Base-by-base conservation (phyloP, 805 yeast genomes). In the Hagleromyces aurorensis region DNA sequence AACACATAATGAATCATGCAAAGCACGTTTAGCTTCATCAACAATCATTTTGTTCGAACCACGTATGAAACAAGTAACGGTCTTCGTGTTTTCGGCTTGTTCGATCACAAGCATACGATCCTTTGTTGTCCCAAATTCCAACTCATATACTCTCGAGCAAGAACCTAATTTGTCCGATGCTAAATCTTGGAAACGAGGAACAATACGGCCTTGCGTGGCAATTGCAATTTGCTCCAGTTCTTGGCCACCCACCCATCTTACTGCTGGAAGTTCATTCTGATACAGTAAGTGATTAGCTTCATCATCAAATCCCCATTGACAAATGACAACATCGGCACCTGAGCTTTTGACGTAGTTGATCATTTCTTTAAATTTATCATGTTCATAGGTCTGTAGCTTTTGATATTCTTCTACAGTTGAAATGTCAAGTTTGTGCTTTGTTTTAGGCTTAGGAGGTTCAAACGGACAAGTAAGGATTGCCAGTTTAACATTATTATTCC, bases 291-390 rank as follows among this genome's bases (percentile, higher is more conserved):
- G 96, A 62, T 89, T 89, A 23, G 97, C 97, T 65, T 89, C 98
- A 58, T 89, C 98, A 59, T 89, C 98, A 50, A 89, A 91, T 11
- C 98, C 98, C 98, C 98, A 89, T 65, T 89, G 98, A 64, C 98
- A 91, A 21, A 93, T 89, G 30, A 89, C 98, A 33, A 89, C 73
- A 57, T 87, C 89, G 16, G 98, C 97, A 23, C 97, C 97, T 0
- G 94, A 70, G 15, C 70, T 72, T 61, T 91, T 87, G 32, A 91
- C 93, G 40, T 68, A 63, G 36, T 78, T 68, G 36, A 91, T 86
- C 98, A 91, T 91, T 56, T 83, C 85, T 53, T 68, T 72, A 55
- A 91, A 91, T 57, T 85, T 86, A 41, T 79, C 77, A 46, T 80
- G 89, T 66, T 91, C 99, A 59, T 91, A 91, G 30, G 72, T 73